A percentile compares a stretch with the other conserved stretches of the same genome.
phyloP scores from a whole-genome alignment of 2,329 filamentous ascomycete species.

The Amauroascus niger region DNA sequence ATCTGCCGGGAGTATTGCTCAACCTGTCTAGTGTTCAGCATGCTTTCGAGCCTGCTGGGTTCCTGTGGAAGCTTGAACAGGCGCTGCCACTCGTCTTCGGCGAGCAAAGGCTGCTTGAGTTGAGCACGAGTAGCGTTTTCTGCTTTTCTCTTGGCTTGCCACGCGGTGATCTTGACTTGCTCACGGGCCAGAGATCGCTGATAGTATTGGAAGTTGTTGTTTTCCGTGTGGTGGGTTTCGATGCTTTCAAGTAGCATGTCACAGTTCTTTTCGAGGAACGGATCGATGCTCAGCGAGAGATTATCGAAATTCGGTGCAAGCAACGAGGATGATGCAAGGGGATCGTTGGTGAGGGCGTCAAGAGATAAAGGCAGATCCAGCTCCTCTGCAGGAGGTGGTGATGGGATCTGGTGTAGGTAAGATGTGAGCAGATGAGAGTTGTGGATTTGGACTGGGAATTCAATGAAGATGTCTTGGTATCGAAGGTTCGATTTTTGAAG shows the following conservation, averaged over 20 bases:
- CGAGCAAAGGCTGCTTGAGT: conserved; percentile 78
- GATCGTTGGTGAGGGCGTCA: conserved; percentile 61
- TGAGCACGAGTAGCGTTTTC: conserved; percentile 80
- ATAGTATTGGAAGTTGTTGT: conserved; percentile 99
- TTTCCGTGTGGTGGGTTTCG: conserved; percentile 94
- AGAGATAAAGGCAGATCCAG: conserved; percentile 70
- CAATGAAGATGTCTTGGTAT: conserved; percentile 86
- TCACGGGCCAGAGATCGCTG: conserved; percentile 87
- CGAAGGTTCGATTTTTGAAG: conserved; percentile 89
- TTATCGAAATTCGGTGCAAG: conserved; percentile 82
- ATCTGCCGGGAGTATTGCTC: conserved; percentile 97
- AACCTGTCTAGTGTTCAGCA: conserved; percentile 91
- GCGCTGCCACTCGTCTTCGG: conserved; percentile 96
- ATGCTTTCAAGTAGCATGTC: conserved; percentile 93
- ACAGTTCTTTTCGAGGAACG: conserved; percentile 96
- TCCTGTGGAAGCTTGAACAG: conserved; percentile 96
- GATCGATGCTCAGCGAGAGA: conserved; percentile 88
- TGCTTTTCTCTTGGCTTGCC: conserved; percentile 92
- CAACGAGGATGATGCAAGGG: conserved; percentile 49
- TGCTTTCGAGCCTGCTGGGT: conserved; percentile 82
- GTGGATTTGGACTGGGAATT: conserved; percentile 81
- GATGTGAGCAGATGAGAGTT: conserved; percentile 96
- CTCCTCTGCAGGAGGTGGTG: conserved; percentile 53
- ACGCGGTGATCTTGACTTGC: conserved; percentile 90
- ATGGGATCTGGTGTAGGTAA: conserved; percentile 84